Conservation (phyloP, 2,329 filamentous ascomycete species). For the Byssoonygena ceratinophila region DNA sequence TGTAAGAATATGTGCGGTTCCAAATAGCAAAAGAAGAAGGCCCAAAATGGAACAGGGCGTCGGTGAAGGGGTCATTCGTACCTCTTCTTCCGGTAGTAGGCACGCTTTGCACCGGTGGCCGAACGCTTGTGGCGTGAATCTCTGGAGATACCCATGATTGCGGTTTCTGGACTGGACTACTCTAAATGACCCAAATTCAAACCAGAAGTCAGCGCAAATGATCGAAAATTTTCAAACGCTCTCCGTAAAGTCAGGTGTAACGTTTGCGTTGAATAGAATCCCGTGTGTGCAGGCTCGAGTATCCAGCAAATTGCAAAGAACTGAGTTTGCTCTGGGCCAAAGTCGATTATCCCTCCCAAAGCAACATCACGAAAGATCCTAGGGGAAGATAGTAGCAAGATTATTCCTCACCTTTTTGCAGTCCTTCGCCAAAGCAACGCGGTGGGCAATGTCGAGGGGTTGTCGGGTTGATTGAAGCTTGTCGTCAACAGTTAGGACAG, state of each 20-base stretch:
- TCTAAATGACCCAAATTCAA: slow-evolving; percentile 6
- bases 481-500: slow-evolving; percentile 29
- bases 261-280: neutral
- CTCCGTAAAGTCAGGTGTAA: neutral
- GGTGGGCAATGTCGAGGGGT: slow-evolving; percentile 31
- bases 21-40: slow-evolving; percentile 46
- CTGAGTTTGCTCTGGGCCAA: neutral
- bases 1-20: slow-evolving; percentile 48
- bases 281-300: neutral
- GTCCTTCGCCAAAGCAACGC: slow-evolving; percentile 37
- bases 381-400: slow-evolving; percentile 9
- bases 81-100: slow-evolving; percentile 65
- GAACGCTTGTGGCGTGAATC: slow-evolving; percentile 99
- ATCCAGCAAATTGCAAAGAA: slow-evolving; percentile 1
- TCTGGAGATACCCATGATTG: slow-evolving; percentile 99
- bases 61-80: slow-evolving; percentile 47
- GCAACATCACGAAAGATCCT: slow-evolving; percentile 5
- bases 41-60: slow-evolving; percentile 6
- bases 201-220: slow-evolving; percentile 10
- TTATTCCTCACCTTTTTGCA: slow-evolving; percentile 34
- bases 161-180: slow-evolving; percentile 50
- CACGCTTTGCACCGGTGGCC: slow-evolving; percentile 95
- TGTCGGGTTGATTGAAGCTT: slow-evolving; percentile 33
- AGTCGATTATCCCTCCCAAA: neutral
- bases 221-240: neutral